phyloP scores from a whole-genome alignment of 257 asterid genomes.

The Perilla frutescens region DNA sequence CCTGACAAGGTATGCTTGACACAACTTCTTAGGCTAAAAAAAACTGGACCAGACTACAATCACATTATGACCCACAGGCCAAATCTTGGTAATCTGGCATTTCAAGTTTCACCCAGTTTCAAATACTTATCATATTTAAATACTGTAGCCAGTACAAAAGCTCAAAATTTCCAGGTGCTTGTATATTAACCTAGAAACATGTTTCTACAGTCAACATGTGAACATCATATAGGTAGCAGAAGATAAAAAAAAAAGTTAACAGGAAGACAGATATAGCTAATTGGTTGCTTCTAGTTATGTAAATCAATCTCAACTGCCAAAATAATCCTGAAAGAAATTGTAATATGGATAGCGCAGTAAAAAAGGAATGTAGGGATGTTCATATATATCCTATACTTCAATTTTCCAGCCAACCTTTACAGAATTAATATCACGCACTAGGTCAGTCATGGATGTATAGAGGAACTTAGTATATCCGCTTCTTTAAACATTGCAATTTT shows the following conservation, averaged over 20 bases:
- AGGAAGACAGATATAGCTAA: neutral
- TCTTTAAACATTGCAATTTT: neutral
- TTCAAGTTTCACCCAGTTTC: neutral
- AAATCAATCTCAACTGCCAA: neutral
- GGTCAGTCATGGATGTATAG: neutral
- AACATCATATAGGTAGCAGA: conserved; percentile 7
- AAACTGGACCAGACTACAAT: neutral
- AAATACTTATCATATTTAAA: neutral
- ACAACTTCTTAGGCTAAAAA: neutral
- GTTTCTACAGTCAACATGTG: neutral
- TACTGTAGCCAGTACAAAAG: neutral
- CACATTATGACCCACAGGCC: neutral
- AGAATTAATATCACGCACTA: neutral
- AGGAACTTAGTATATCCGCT: neutral
- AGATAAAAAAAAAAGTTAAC: neutral
- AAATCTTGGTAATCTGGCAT: conserved; percentile 2
- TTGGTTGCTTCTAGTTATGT: neutral
- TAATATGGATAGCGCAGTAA: conserved; percentile 8
- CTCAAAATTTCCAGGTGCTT: neutral
- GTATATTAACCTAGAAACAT: neutral
- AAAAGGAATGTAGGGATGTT: neutral
- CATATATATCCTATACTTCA: neutral
- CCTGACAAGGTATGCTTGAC: neutral
- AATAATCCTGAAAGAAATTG: neutral
- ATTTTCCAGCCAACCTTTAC: neutral